Evolutionary conservation across 495 filamentous ascomycete species (phyloP), one percentile per base, ranked within the genome.

Genomic region (Physcia stellaris): DNA sequence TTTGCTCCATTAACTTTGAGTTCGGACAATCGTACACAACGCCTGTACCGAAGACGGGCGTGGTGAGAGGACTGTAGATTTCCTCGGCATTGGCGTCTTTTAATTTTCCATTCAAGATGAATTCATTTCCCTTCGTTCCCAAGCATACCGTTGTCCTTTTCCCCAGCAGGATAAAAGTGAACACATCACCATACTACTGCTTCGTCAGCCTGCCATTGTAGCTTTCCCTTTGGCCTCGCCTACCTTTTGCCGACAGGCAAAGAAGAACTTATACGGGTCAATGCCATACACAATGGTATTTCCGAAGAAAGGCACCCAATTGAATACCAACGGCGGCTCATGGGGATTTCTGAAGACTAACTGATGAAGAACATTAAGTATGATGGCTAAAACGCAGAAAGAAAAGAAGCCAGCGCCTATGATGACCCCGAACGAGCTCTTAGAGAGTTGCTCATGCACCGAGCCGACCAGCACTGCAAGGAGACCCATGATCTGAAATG

Each of bases 21-120:
- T 86, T 86, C 19, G 83, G 80, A 56, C 83, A 86, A 60, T 92
- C 84, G 52, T 87, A 92, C 17, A 88, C 80, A 23, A 92, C 82
- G 56, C 83, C 84, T 24, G 73, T 73, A 41, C 84, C 84, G 48
- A 92, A 92, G 24, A 92, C 81, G 3, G 84, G 84, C 5, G 80
- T 87, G 10, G 84, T 92, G 26, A 92, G 64, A 35, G 79, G 75
- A 16, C 71, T 71, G 57, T 90, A 88, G 47, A 86, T 74, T 23
- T 88, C 83, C 53, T 90, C 83, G 13, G 83, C 82, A 49, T 72
- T 78, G 38, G 86, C 78, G 55, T 88, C 81, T 53, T 74, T 77
- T 32, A 83, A 63, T 51, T 86, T 87, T 44, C 78, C 83, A 56
- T 87, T 88, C 27, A 90, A 67, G 51, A 90, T 82, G 48, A 90